Conservation (phyloP, 495 filamentous ascomycete genomes). For the Hyaloscypha finlandica region DNA sequence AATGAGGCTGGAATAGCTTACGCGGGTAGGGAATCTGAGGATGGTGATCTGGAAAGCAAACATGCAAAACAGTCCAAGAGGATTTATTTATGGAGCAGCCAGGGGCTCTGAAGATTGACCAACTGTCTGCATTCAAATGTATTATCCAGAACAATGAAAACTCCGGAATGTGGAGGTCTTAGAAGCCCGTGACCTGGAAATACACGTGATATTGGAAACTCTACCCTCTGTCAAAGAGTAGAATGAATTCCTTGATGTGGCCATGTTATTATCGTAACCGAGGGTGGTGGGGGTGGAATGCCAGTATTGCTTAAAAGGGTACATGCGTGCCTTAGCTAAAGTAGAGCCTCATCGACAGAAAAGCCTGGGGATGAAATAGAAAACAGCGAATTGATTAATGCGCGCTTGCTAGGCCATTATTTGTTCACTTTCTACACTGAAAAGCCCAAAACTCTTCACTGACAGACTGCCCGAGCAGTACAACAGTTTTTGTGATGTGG, state of each 20-base stretch:
- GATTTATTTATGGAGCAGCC: slow-evolving; percentile 30
- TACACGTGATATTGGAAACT: slow-evolving; percentile 19
- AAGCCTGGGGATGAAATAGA: too few species aligned
- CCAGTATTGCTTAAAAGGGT: neutral
- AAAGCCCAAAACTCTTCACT: neutral
- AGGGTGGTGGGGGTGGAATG: neutral
- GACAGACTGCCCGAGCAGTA: too few species aligned
- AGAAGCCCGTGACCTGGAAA: neutral
- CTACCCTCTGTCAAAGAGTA: slow-evolving; percentile 5
- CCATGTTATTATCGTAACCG: neutral
- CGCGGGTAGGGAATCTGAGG: slow-evolving; percentile 17
- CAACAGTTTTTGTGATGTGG: neutral
- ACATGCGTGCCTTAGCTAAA: neutral
- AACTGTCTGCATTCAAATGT: slow-evolving; percentile 27
- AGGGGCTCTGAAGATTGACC: slow-evolving; percentile 3
- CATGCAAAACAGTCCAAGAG: slow-evolving; percentile 24
- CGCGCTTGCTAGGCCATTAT: neutral
- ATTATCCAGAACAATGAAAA: slow-evolving; percentile 16
- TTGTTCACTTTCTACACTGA: neutral
- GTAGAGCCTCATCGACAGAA: neutral
- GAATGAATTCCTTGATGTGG: slow-evolving; percentile 17
- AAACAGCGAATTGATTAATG: neutral
- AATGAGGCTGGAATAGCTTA: slow-evolving; percentile 12
- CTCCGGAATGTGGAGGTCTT: slow-evolving; percentile 24
- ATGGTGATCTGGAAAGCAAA: slow-evolving; percentile 24